phyloP scores from a whole-genome alignment of 2,329 filamentous ascomycete species.

The Claviceps sp. region DNA sequence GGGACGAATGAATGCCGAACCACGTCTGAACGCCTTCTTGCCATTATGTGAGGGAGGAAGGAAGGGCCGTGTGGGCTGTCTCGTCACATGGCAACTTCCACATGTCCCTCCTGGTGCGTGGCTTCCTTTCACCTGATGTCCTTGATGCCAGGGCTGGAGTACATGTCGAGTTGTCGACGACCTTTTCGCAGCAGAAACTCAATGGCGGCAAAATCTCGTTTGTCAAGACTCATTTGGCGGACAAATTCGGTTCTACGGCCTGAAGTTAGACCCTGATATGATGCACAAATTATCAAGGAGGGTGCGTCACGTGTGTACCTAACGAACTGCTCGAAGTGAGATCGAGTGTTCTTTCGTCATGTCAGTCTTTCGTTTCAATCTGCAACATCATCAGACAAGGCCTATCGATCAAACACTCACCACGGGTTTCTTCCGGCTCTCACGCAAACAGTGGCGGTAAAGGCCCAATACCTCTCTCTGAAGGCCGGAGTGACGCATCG shows the following conservation, averaged over 20 bases:
- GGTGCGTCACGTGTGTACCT: conserved; percentile 30
- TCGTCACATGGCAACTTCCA: neutral
- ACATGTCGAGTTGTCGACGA: conserved; percentile 65
- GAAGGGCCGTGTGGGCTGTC: neutral
- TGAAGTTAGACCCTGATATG: neutral
- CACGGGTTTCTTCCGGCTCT: conserved; percentile 64
- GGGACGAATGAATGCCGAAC: neutral
- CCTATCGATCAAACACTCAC: conserved; percentile 27
- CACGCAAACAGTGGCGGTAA: conserved; percentile 76
- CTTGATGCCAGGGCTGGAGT: conserved; percentile 66
- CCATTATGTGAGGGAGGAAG: neutral
- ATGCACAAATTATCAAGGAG: neutral
- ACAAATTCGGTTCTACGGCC: conserved; percentile 50
- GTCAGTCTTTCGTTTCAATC: neutral
- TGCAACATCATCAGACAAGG: neutral
- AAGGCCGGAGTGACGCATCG: conserved; percentile 12
- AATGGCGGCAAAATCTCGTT: conserved; percentile 74
- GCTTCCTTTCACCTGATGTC: conserved; percentile 27
- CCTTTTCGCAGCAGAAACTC: conserved; percentile 79
- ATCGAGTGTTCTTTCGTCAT: conserved; percentile 6
- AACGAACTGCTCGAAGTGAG: conserved; percentile 50
- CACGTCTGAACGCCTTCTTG: neutral
- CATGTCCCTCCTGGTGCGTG: neutral
- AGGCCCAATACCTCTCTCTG: conserved; percentile 23
- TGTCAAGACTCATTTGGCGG: conserved; percentile 54